A percentile compares a stretch with the other conserved stretches of the same genome.
Conservation (phyloP, 2,329 filamentous ascomycete species). For the Paecilomyces sp. region DNA sequence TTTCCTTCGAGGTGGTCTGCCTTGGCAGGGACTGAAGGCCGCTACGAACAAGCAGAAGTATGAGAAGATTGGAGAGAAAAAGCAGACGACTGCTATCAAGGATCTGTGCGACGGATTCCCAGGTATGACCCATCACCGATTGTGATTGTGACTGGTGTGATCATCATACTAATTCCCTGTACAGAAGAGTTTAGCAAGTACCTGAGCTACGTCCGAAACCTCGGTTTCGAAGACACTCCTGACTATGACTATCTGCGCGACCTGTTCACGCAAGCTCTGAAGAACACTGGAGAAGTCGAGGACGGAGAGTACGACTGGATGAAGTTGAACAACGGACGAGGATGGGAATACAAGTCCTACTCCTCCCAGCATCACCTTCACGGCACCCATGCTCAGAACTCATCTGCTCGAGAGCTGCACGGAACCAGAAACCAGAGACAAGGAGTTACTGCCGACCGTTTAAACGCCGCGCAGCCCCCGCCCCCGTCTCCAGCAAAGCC, state of each 20-base stretch:
- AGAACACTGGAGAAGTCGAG: conserved; percentile 89
- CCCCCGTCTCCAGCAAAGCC: conserved; percentile 77
- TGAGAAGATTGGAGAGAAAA: conserved; percentile 99
- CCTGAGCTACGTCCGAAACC: conserved; percentile 90
- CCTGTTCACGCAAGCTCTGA: conserved; percentile 90
- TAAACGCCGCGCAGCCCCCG: conserved; percentile 89
- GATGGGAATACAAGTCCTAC: conserved; percentile 76
- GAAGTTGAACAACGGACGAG: conserved; percentile 91
- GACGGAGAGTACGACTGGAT: conserved; percentile 99
- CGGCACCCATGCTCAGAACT: conserved; percentile 68
- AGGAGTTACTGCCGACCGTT: conserved; percentile 73
- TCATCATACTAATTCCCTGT: conserved; percentile 19
- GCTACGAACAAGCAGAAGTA: conserved; percentile 91
- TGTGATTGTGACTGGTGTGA: neutral
- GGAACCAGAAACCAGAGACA: conserved; percentile 53
- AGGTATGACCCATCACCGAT: conserved; percentile 38
- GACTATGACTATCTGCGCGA: conserved; percentile 98
- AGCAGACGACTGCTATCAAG: conserved; percentile 95
- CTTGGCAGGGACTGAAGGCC: conserved; percentile 62
- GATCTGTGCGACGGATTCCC: conserved; percentile 95
- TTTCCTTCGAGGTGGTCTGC: conserved; percentile 58
- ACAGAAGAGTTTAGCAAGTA: conserved; percentile 95
- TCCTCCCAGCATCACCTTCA: conserved; percentile 69
- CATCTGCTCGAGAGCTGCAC: conserved; percentile 79
- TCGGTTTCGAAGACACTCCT: conserved; percentile 96